phyloP scores from a whole-genome alignment of 2,329 filamentous ascomycete genomes.

The Phyllosticta citribraziliensis region DNA sequence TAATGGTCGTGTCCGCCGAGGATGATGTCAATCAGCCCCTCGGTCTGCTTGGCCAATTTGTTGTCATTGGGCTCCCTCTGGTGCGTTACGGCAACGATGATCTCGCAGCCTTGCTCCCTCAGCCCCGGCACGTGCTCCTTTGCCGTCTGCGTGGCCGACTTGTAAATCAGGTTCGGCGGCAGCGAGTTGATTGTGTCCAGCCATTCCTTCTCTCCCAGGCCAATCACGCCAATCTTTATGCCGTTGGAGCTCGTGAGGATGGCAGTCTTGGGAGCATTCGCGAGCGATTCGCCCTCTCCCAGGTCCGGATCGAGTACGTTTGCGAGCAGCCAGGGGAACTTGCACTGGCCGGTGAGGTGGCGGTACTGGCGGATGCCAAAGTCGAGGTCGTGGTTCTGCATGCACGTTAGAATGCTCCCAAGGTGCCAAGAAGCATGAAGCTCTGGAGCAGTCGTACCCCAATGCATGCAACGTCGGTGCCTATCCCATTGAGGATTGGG shows the following conservation, averaged over 20 bases:
- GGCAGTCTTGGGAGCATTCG: constrained; percentile 62
- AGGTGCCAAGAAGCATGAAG: not conserved
- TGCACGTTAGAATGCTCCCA: not conserved
- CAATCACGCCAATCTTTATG: constrained; percentile 76
- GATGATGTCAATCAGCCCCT: constrained; percentile 72
- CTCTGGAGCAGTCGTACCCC: constrained; percentile 46
- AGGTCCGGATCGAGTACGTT: constrained; percentile 80
- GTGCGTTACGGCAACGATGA: constrained; percentile 75
- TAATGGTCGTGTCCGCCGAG: constrained; percentile 86
- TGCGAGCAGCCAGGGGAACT: constrained; percentile 81
- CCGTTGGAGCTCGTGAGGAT: constrained; percentile 76
- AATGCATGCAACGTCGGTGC: constrained; percentile 71
- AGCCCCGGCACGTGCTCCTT: constrained; percentile 64
- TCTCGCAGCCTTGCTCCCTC: constrained; percentile 67
- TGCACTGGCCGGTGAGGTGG: constrained; percentile 62
- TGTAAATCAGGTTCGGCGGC: constrained; percentile 73
- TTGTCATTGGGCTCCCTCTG: constrained; percentile 83
- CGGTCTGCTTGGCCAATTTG: constrained; percentile 65
- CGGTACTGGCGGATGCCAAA: constrained; percentile 78
- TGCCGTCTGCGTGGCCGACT: constrained; percentile 66
- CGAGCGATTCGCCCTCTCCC: constrained; percentile 64
- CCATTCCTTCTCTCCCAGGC: constrained; percentile 80
- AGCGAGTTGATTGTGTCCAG: constrained; percentile 80
- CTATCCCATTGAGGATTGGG: constrained; percentile 66
- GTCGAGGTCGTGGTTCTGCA: constrained; percentile 80